Percentiles rank a stretch among this genome's conserved stretches.
phyloP scores from a whole-genome alignment of 495 filamentous ascomycete genomes.

The Amphirosellinia nigrospora region DNA sequence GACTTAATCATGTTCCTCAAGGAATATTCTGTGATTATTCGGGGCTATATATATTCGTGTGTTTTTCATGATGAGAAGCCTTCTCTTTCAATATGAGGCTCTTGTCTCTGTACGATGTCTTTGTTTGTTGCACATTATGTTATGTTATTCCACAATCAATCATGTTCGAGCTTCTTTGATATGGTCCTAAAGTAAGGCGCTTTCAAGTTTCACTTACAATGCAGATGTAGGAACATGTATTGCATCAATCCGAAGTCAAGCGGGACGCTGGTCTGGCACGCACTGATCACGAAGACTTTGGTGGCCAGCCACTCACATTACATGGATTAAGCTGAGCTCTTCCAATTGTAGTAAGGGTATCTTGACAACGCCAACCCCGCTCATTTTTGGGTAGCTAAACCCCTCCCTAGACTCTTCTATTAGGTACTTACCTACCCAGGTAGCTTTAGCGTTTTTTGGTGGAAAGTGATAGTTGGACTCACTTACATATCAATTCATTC shows the following conservation, averaged over 20 bases:
- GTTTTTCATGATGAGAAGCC: neutral
- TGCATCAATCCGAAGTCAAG: neutral
- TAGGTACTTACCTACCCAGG: neutral
- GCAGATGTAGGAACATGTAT: neutral
- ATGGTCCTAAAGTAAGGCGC: too few relatives aligned
- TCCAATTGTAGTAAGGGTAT: conserved; percentile 7
- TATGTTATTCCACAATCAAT: neutral
- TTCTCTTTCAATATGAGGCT: too few relatives aligned
- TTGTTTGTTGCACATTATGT: neutral
- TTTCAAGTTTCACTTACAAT: neutral
- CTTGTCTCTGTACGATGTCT: neutral
- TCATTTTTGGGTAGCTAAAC: conserved; percentile 24
- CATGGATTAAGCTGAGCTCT: conserved; percentile 3
- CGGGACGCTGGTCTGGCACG: neutral
- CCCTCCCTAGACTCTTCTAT: neutral
- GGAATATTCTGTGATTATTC: neutral
- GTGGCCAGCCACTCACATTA: conserved; percentile 26
- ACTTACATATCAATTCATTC: neutral
- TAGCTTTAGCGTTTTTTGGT: neutral
- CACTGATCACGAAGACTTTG: neutral
- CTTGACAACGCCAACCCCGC: conserved; percentile 21
- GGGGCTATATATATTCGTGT: neutral
- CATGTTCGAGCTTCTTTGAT: neutral
- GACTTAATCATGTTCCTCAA: neutral
- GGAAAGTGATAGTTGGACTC: too few relatives aligned